A percentile compares a stretch with the other conserved stretches of the same genome.
These are phyloP conservation scores for Penicillium canariense DNA, from an alignment of 495 filamentous ascomycete genomes.

Conservation along the genomic window DNA sequence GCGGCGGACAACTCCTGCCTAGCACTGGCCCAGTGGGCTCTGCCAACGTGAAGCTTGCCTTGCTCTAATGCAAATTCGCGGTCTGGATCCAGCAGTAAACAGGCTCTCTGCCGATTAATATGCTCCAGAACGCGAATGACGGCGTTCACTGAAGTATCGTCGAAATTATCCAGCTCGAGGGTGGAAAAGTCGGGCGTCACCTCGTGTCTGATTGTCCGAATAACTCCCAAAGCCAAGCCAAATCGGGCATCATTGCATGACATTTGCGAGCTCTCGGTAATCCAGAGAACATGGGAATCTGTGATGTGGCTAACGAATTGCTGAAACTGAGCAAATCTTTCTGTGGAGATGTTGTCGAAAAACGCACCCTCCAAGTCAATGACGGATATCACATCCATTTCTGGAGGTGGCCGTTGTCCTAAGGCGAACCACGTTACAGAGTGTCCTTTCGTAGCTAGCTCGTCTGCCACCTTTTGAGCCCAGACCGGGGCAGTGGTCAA, in stretches of 20 bases:
- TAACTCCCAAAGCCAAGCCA: background rate
- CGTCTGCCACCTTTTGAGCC: background rate
- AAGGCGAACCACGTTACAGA: background rate
- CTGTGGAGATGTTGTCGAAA: background rate
- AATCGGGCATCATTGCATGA: background rate
- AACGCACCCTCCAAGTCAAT: background rate
- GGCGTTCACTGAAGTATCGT: background rate
- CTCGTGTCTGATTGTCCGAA: slow-evolving; percentile 1
- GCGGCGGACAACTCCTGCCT: background rate
- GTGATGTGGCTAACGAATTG: slow-evolving; percentile 5
- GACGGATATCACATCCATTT: background rate
- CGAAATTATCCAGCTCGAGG: background rate
- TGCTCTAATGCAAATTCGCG: background rate
- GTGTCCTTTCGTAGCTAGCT: background rate
- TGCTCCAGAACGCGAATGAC: background rate
- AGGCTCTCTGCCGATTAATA: background rate
- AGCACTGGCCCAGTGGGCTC: background rate
- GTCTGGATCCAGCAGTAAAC: background rate
- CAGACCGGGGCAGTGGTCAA: background rate
- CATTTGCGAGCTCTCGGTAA: background rate
- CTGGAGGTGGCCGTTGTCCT: background rate
- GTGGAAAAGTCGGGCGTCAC: background rate
- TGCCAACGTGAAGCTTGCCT: background rate
- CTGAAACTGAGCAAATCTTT: background rate
- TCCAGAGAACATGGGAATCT: background rate